phyloP scores from a whole-genome alignment of 805 yeast species.

The Tetrapisispora nanseiensis region DNA sequence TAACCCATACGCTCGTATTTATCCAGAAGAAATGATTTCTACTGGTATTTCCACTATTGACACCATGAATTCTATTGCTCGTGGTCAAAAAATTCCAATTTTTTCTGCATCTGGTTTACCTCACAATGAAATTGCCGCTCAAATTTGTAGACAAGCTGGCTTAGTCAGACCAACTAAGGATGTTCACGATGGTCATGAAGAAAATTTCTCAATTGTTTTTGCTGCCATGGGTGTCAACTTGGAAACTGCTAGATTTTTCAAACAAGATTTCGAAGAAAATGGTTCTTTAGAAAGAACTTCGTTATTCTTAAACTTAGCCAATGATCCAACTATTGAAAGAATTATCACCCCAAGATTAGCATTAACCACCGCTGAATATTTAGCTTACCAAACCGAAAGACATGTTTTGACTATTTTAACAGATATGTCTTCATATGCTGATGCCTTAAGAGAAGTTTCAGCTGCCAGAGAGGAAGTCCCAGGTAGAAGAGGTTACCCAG shows the following conservation, averaged over 20 bases:
- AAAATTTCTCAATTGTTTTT: slow-evolving; percentile 95
- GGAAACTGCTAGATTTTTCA: slow-evolving; percentile 96
- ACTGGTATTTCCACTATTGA: slow-evolving; percentile 98
- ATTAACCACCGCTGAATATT: slow-evolving; percentile 93
- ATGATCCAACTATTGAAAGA: slow-evolving; percentile 99
- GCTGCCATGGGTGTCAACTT: slow-evolving; percentile 99
- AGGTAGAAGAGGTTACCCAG: slow-evolving; percentile 99
- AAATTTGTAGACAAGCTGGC: slow-evolving; percentile 99
- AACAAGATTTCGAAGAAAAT: slow-evolving; percentile 98
- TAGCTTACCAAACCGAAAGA: slow-evolving; percentile 98
- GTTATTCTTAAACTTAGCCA: slow-evolving; percentile 91
- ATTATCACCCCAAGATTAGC: slow-evolving; percentile 99
- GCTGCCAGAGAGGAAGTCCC: slow-evolving; percentile 99
- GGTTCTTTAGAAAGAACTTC: slow-evolving; percentile 98
- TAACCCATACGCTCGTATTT: slow-evolving; percentile 95
- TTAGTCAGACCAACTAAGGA: slow-evolving; percentile 98
- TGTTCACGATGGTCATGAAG: slow-evolving; percentile 99
- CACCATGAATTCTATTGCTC: slow-evolving; percentile 98
- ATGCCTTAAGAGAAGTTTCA: slow-evolving; percentile 97
- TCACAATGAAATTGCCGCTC: slow-evolving; percentile 99
- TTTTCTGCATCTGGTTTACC: slow-evolving; percentile 99
- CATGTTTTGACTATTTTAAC: slow-evolving; percentile 96
- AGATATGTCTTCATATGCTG: slow-evolving; percentile 99
- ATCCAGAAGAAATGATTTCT: slow-evolving; percentile 99
- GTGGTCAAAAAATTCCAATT: slow-evolving; percentile 99